Percentiles rank a stretch among this genome's conserved stretches.
These are phyloP conservation scores for Penicillium cosmopolitanum DNA, from an alignment of 495 filamentous ascomycete species.

Conservation along the genomic window DNA sequence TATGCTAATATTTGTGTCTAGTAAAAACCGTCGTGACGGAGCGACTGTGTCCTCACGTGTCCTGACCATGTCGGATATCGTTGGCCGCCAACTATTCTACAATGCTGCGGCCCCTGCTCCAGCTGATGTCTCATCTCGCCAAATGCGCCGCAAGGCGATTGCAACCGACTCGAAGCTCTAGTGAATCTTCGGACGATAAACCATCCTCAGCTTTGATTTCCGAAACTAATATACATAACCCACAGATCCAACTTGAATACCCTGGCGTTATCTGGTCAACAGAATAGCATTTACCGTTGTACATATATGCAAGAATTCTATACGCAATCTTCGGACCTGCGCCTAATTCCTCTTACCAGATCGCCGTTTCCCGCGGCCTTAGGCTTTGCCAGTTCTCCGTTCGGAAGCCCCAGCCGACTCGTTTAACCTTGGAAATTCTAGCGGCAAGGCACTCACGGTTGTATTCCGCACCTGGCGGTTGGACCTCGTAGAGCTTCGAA, in stretches of 20 bases:
- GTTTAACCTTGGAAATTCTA: not conserved
- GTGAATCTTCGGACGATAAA: not conserved
- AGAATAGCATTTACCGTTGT: not conserved
- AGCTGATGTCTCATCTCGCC: constrained; percentile 39
- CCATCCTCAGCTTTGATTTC: not conserved
- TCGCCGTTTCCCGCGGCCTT: not conserved
- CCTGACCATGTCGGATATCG: constrained; percentile 67
- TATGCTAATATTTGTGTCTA: constrained; percentile 19
- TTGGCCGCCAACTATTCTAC: constrained; percentile 55
- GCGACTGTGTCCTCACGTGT: constrained; percentile 88
- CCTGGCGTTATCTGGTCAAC: not conserved
- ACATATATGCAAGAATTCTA: not conserved
- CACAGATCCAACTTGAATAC: not conserved
- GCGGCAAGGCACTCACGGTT: not conserved
- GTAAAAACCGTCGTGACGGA: constrained; percentile 90
- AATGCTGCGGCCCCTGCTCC: constrained; percentile 36
- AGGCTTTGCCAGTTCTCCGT: not conserved
- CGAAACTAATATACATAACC: not conserved
- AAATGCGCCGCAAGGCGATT: constrained; percentile 45
- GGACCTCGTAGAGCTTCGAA: not conserved
- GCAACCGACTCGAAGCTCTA: constrained; percentile 41
- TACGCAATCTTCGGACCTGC: not conserved
- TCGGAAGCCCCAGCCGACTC: not conserved
- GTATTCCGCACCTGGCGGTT: not conserved
- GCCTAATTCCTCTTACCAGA: too few species aligned